Percentiles rank a stretch among this genome's conserved stretches.
Conservation (phyloP, 2,329 filamentous ascomycete genomes). For the Conoideocrella luteorostrata region DNA sequence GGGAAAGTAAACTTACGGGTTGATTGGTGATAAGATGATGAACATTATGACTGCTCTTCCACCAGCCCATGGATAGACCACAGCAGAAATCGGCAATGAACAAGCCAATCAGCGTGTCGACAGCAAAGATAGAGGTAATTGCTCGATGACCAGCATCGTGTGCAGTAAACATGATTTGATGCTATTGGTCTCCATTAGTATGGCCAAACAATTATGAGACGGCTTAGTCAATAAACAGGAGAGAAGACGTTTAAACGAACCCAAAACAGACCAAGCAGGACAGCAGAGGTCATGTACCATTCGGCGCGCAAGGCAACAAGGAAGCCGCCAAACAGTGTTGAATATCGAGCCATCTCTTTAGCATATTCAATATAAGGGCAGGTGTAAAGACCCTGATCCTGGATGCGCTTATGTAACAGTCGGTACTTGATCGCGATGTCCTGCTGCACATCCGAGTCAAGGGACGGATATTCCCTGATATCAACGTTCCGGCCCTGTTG, state of each 20-base stretch:
- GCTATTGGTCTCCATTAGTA: constrained; percentile 30
- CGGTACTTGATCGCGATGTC: constrained; percentile 51
- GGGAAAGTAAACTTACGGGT: constrained; percentile 29
- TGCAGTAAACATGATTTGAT: constrained; percentile 63
- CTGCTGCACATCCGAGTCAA: constrained; percentile 48
- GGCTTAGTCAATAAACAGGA: no score
- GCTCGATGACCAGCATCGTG: constrained; percentile 60
- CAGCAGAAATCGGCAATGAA: constrained; percentile 61
- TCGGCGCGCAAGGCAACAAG: constrained; percentile 35
- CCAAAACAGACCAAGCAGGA: constrained; percentile 58
- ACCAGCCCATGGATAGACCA: constrained; percentile 61
- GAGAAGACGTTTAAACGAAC: constrained; percentile 23
- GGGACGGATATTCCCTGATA: constrained; percentile 39
- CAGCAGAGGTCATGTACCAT: constrained; percentile 53
- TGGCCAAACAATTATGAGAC: no score
- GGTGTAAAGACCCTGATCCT: constrained; percentile 49
- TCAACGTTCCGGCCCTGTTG: constrained; percentile 28
- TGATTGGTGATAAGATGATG: constrained; percentile 62
- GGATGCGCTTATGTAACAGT: constrained; percentile 46
- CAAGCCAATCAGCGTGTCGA: constrained; percentile 54
- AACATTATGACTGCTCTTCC: constrained; percentile 64
- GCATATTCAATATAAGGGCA: constrained; percentile 53
- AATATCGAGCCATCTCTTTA: constrained; percentile 51
- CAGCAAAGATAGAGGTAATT: constrained; percentile 52
- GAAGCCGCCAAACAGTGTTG: constrained; percentile 42